Base-by-base conservation (phyloP, 2,329 filamentous ascomycete species). In the Geosmithia morbida region DNA sequence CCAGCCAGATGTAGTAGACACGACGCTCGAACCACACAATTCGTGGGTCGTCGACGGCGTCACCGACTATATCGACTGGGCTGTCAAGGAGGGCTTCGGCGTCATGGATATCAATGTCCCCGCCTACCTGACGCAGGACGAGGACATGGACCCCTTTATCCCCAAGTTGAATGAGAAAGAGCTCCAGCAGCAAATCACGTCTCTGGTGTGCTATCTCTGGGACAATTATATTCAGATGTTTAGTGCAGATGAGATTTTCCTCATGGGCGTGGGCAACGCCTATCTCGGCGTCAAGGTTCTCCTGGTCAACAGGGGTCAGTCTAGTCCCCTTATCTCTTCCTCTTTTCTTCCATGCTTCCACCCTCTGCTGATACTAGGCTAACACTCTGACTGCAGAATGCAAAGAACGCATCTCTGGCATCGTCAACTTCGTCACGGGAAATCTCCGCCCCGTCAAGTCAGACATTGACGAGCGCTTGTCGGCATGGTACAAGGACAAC, bases 81-180 rank as follows among this genome's bases (percentile, higher is more conserved):
- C 87, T 0, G 64, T 81, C 18, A 66, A 73, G n/a, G 75, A 87
- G 49, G 79, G 75, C 16, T 94, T 90, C 57, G 87, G 81, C 1
- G 79, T 97, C 19, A 84, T 98, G 56, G 92, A 98, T 60, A 77
- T 95, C 49, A 97, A 97, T 53, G 75, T 98, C 2, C 90, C 90
- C 0, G 83, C 82, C 52, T 79, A 88, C 56, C 71, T 89, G 45
- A 81, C 82, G 1, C 72, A 75, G 18, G 69, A 78, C 41, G 74
- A 80, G 63, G 73, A 77, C 50, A 63, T 63, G 13, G 72, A 77
- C 37, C 57, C 71, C 1, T 71, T 65, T 50, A 71, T 65, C 2
- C 66, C 70, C 1, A 57, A 62, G 2, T 61, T 66, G 26, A 64
- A 65, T 29, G 75, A 75, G 53, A 65, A 61, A 46, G 64, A 62